These are phyloP conservation scores for Sordaria brevicollis DNA, from an alignment of 495 filamentous ascomycete genomes.

Conservation along the genomic window DNA sequence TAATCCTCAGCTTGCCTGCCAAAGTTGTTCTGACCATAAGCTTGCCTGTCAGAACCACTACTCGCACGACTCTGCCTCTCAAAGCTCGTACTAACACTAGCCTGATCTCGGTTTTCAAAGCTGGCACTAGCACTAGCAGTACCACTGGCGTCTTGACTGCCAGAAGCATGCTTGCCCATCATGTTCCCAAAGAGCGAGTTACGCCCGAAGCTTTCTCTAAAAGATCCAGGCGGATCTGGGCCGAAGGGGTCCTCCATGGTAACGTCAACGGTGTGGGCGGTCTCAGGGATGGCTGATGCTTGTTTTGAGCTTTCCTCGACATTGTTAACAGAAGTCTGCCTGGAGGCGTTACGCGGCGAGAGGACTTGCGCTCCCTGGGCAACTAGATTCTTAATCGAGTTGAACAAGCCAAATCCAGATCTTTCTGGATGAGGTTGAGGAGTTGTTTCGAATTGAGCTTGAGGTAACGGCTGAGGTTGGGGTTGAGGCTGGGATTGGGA, in stretches of 20 bases:
- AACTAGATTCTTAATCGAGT: constrained; percentile 16
- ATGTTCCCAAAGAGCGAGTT: constrained; percentile 12
- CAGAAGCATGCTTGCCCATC: background rate
- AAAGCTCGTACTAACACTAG: background rate
- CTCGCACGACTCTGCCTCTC: background rate
- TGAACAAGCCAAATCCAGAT: constrained; percentile 17
- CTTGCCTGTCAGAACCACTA: background rate
- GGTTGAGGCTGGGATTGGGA: background rate
- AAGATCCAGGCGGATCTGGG: constrained; percentile 12
- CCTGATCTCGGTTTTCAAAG: background rate
- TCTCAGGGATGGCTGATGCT: background rate
- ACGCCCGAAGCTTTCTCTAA: constrained; percentile 5
- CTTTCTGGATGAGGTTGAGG: constrained; percentile 3
- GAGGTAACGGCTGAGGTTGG: background rate
- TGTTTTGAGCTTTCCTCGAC: background rate
- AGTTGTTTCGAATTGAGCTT: background rate
- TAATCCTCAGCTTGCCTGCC: background rate
- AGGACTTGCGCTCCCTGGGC: constrained; percentile 15
- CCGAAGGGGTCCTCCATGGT: constrained; percentile 25
- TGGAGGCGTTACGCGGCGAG: constrained; percentile 11
- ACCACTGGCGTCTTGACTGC: background rate
- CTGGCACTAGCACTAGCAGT: background rate
- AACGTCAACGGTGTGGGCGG: background rate
- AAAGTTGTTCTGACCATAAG: background rate
- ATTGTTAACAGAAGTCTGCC: background rate